Evolutionary conservation across 306 rosid species (phyloP), one percentile per base, ranked within the genome.

Genomic region (Cyclanthera cordifolia): DNA sequence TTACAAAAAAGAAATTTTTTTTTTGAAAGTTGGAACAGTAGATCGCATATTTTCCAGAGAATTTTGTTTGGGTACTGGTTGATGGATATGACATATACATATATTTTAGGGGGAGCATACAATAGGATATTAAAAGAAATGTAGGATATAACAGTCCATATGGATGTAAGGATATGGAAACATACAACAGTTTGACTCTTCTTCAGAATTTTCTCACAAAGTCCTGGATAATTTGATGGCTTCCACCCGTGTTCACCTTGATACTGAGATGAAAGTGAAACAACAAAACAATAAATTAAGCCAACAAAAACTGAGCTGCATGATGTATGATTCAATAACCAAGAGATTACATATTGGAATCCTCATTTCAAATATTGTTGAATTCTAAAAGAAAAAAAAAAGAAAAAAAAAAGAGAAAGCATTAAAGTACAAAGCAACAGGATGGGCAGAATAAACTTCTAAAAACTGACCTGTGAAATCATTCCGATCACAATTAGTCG

Each of bases 131-230:
- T 50, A n/a, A 2, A 50, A n/a, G 24, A n/a, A n/a, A 50, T 50
- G 8, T 17, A 19, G 24, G 13, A 54, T 9, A 27, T n/a, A 61
- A 13, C 28, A 65, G 49, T 23, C 50, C 15, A 14, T 6, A 23
- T 17, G 54, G 12, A 24, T 19, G 11, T 20, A 61, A 61, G 72
- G 65, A 53, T 34, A 55, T 7, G 46, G 77, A 41, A 81, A 82
- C 96, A 83, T 86, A 93, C 98, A 87, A 93, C 82, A 58, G 98
- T 82, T 78, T 89, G 96, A 81, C 98, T 93, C 81, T 93, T 89
- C 0, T 92, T 78, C 65, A 93, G 84, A 60, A 93, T 63, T 88
- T 83, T 93, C 79, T 93, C 96, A 0, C 85, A 93, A 17, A 93
- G 71, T 76, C 98, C 98, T 3, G 91, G 89, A 74, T 93, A 93